Percentiles rank a stretch among this genome's conserved stretches.
phyloP scores from a whole-genome alignment of 2,329 filamentous ascomycete genomes.

The Orbilia oligospora region DNA sequence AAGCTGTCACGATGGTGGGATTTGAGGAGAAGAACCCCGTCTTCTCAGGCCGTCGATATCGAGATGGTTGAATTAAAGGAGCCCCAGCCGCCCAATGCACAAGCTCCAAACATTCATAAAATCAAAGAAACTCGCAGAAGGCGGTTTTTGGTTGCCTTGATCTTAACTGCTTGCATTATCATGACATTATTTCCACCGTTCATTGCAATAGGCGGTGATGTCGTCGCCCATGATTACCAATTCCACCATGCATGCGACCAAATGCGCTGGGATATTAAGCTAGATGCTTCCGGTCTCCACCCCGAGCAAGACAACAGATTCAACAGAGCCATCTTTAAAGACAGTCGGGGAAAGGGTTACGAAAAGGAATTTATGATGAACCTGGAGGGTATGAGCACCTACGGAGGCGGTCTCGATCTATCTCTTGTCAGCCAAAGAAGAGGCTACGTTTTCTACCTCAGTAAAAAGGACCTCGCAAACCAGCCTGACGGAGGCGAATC shows the following conservation, averaged over 20 bases:
- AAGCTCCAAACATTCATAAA: background rate
- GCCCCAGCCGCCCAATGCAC: background rate
- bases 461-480: conserved; percentile 40
- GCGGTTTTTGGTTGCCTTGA: conserved; percentile 15
- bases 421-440: conserved; percentile 42
- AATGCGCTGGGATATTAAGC: conserved; percentile 49
- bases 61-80: conserved; percentile 22
- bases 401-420: conserved; percentile 42
- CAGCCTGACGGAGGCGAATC: conserved; percentile 49
- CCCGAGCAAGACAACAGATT: conserved; percentile 54
- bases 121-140: conserved; percentile 10
- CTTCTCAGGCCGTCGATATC: background rate
- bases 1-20: conserved; percentile 22
- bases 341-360: conserved; percentile 40
- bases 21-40: conserved; percentile 5
- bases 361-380: conserved; percentile 59
- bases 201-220: conserved; percentile 47
- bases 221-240: conserved; percentile 54
- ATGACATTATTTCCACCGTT: conserved; percentile 53
- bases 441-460: conserved; percentile 58
- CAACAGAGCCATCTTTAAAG: conserved; percentile 56
- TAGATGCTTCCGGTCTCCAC: conserved; percentile 54
- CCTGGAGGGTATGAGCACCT: conserved; percentile 53
- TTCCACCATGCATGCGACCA: conserved; percentile 51
- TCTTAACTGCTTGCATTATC: background rate